phyloP scores from a whole-genome alignment of 352 stramenopile genomes.

The Elongisporangium anandrum region DNA sequence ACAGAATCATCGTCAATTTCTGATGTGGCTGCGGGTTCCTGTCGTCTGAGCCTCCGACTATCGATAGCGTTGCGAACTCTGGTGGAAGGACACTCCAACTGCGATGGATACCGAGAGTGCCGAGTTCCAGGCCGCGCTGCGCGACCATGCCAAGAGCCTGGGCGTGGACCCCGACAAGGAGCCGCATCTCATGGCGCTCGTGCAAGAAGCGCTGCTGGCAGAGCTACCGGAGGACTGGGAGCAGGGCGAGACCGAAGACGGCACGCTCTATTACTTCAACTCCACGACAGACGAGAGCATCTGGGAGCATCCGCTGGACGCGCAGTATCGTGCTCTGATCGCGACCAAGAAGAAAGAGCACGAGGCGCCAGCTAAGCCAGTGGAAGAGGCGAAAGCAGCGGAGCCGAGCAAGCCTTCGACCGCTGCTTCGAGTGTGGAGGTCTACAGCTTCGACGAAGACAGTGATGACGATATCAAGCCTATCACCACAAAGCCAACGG shows the following conservation, averaged over 20 bases:
- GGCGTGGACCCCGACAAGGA: conserved; percentile 51
- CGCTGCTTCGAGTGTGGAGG: conserved; percentile 23
- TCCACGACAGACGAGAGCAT: conserved; percentile 50
- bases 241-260: conserved; percentile 59
- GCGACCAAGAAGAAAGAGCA: conserved; percentile 31
- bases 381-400: conserved; percentile 1
- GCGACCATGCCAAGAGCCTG: conserved; percentile 52
- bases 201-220: conserved; percentile 50
- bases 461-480: conserved; percentile 24
- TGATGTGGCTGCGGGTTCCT: too few species aligned
- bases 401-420: not conserved
- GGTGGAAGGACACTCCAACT: too few species aligned
- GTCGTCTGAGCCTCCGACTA: too few species aligned
- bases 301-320: conserved; percentile 60
- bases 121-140: conserved; percentile 57
- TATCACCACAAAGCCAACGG: not conserved
- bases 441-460: conserved; percentile 46
- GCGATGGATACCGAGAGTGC: conserved; percentile 34
- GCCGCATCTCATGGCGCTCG: conserved; percentile 35
- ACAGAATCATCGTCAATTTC: too few species aligned
- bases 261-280: conserved; percentile 71
- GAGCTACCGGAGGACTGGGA: conserved; percentile 51
- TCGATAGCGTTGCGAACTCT: conserved; percentile 1
- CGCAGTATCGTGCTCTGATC: conserved; percentile 52
- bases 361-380: not conserved